These are phyloP conservation scores for Chlamydomonas applanata DNA, from an alignment of 139 green algal genomes.

Conservation along the genomic window DNA sequence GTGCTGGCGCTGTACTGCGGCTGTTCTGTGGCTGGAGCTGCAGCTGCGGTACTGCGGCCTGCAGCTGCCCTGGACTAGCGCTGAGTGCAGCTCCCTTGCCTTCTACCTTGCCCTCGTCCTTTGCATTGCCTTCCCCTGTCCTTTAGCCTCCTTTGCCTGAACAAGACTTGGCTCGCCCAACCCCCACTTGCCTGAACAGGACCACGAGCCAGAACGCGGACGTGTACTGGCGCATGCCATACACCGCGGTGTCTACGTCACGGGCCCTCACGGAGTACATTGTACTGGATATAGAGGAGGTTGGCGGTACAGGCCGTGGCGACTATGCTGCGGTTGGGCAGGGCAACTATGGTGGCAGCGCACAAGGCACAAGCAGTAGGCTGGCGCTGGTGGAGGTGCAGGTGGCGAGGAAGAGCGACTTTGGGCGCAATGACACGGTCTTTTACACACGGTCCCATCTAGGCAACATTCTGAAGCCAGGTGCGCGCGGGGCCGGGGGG, in stretches of 20 bases:
- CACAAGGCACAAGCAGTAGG: not conserved
- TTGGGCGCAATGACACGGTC: conserved; percentile 87
- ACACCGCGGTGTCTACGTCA: conserved; percentile 58
- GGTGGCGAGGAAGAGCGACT: conserved; percentile 83
- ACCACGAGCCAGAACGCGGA: conserved; percentile 46
- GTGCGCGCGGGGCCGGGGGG: too few species aligned
- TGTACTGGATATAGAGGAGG: conserved; percentile 88
- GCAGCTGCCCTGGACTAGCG: too few species aligned
- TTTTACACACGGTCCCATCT: conserved; percentile 82
- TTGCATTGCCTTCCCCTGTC: too few species aligned
- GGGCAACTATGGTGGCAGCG: too few species aligned
- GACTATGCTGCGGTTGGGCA: too few species aligned
- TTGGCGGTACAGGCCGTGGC: conserved; percentile 8
- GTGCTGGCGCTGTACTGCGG: too few species aligned
- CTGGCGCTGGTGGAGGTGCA: conserved; percentile 41
- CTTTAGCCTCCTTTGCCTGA: too few species aligned
- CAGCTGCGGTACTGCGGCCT: too few species aligned
- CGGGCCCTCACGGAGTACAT: conserved; percentile 72
- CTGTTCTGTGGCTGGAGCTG: too few species aligned
- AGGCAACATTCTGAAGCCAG: conserved; percentile 79
- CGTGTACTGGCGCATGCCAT: conserved; percentile 78
- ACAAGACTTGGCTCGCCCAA: too few species aligned
- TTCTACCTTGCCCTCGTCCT: too few species aligned
- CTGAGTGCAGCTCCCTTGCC: too few species aligned
- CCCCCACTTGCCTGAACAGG: not conserved